phyloP scores from a whole-genome alignment of 192 early-diverging fungal species.

The Podila verticillata region DNA sequence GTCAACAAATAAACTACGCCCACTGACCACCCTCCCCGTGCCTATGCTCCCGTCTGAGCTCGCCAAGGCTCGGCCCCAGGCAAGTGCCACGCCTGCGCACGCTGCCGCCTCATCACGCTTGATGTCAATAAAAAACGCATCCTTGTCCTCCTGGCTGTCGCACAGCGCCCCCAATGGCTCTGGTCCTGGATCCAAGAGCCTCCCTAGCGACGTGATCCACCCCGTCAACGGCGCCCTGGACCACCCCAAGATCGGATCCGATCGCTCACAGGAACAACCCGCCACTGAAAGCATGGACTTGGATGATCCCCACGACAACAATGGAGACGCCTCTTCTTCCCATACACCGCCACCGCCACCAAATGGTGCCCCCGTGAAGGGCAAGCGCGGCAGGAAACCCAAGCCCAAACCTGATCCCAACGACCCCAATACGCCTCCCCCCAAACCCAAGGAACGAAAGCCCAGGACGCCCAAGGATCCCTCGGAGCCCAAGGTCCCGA shows the following conservation, averaged over 20 bases:
- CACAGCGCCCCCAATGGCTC: background rate
- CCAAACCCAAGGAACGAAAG: constrained; percentile 18
- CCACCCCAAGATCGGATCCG: background rate
- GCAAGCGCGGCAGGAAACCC: constrained; percentile 28
- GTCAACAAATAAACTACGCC: constrained; percentile 6
- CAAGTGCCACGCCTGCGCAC: background rate
- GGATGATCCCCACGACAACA: background rate
- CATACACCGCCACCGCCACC: constrained; percentile 1
- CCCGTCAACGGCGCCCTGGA: background rate
- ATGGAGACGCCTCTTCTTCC: background rate
- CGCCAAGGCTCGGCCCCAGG: constrained; percentile 9
- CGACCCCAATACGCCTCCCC: background rate
- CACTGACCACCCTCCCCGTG: constrained; percentile 14
- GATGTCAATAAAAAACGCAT: background rate
- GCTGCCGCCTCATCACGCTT: background rate
- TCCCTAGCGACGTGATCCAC: no score
- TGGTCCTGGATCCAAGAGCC: background rate
- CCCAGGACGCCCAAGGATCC: constrained; percentile 24
- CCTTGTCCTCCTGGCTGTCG: background rate
- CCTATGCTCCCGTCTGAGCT: constrained; percentile 33
- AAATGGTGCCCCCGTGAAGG: constrained; percentile 8
- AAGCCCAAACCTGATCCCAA: constrained; percentile 24
- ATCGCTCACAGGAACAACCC: background rate
- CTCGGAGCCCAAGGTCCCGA: constrained; percentile 15
- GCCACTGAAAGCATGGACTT: background rate